Percentiles rank a stretch among this genome's conserved stretches.
phyloP scores from a whole-genome alignment of 345 rosid species.

The Hirschfeldia incana region DNA sequence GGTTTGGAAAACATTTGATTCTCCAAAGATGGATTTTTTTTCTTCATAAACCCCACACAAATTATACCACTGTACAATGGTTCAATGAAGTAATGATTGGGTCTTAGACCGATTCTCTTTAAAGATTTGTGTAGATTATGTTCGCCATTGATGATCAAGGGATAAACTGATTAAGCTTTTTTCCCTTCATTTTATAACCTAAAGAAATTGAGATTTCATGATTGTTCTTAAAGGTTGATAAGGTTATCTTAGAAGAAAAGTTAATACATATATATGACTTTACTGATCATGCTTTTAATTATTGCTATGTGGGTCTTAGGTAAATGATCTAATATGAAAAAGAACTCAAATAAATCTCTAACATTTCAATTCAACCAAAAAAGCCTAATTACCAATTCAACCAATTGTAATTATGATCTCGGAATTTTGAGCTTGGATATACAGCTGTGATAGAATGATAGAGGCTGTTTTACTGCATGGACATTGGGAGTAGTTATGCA shows the following conservation, averaged over 20 bases:
- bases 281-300: background rate
- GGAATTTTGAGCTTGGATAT: slow-evolving; percentile 16
- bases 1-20: background rate
- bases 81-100: slow-evolving; percentile 37
- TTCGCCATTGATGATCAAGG: slow-evolving; percentile 34
- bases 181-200: slow-evolving; percentile 20
- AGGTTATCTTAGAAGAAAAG: slow-evolving; percentile 31
- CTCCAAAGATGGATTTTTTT: slow-evolving; percentile 1
- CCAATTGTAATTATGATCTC: slow-evolving; percentile 5
- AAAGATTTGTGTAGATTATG: slow-evolving; percentile 38
- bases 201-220: slow-evolving; percentile 34
- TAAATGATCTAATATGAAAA: background rate
- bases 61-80: slow-evolving; percentile 7
- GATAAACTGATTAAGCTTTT: slow-evolving; percentile 11
- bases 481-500: slow-evolving; percentile 13
- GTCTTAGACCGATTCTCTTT: slow-evolving; percentile 34
- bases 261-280: background rate
- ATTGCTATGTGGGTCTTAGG: slow-evolving; percentile 16
- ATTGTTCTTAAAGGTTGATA: slow-evolving; percentile 27
- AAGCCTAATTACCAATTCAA: background rate
- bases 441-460: slow-evolving; percentile 21
- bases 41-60: background rate
- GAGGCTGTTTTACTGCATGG: slow-evolving; percentile 1
- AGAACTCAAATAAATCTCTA: slow-evolving; percentile 5
- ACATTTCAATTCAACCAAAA: background rate